A percentile compares a stretch with the other conserved stretches of the same genome.
phyloP scores from a whole-genome alignment of 2,329 filamentous ascomycete species.

The Massarina eburnea region DNA sequence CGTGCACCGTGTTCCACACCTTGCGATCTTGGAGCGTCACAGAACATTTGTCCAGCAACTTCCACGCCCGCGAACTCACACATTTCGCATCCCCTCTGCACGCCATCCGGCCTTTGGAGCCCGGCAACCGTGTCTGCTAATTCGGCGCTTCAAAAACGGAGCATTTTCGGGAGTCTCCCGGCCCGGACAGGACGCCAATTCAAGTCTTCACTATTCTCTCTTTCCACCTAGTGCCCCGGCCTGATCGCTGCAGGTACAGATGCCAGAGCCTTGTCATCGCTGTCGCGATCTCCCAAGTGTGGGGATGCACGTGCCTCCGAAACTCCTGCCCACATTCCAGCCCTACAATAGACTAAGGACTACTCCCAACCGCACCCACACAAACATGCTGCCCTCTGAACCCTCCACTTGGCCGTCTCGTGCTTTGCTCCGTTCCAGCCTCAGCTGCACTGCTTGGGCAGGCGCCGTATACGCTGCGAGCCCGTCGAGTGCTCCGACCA shows the following conservation, averaged over 20 bases:
- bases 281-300: slow-evolving; percentile 14
- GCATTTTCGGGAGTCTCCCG: slow-evolving; percentile 33
- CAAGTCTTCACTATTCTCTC: slow-evolving; percentile 15
- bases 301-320: slow-evolving; percentile 22
- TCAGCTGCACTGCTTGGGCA: too few species aligned
- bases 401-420: too few species aligned
- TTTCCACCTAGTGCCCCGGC: slow-evolving; percentile 17
- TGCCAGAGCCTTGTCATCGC: slow-evolving; percentile 35
- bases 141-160: slow-evolving; percentile 11
- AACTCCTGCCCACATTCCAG: slow-evolving; percentile 4
- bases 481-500: too few species aligned
- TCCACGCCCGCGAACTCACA: slow-evolving; percentile 8
- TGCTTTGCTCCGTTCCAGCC: too few species aligned
- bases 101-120: background rate
- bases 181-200: slow-evolving; percentile 9
- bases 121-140: slow-evolving; percentile 3
- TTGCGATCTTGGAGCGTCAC: background rate
- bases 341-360: too few species aligned
- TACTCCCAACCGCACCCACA: background rate
- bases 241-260: slow-evolving; percentile 40
- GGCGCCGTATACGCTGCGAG: too few species aligned
- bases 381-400: too few species aligned
- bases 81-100: slow-evolving; percentile 5
- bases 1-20: too few species aligned
- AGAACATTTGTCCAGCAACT: slow-evolving; percentile 2